Evolutionary conservation across 352 stramenopile species (phyloP).

Genomic region (Globisporangium middletonii): DNA sequence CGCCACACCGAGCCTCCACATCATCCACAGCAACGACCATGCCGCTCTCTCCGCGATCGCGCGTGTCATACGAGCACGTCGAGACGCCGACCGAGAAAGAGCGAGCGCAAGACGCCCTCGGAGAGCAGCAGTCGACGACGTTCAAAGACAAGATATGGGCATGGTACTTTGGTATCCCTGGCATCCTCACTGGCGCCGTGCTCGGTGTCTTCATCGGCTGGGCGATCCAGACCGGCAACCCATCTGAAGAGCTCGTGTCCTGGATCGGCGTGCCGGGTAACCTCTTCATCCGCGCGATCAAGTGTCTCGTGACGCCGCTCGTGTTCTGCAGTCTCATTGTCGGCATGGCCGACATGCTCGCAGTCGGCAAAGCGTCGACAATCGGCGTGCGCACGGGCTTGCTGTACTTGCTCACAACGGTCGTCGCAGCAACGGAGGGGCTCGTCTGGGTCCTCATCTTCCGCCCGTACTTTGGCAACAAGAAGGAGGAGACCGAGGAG

Average conservation of each 20-base stretch:
- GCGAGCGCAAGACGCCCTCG: background rate
- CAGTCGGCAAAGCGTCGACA: slow-evolving; percentile 24
- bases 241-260: slow-evolving; percentile 13
- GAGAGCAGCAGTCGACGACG: background rate
- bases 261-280: slow-evolving; percentile 33
- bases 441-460: slow-evolving; percentile 31
- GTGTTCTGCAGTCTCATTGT: slow-evolving; percentile 22
- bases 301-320: slow-evolving; percentile 22
- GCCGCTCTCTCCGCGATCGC: no score
- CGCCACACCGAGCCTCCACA: no score
- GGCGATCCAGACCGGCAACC: slow-evolving; percentile 11
- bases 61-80: no score
- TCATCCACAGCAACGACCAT: no score
- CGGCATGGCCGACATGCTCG: slow-evolving; percentile 29
- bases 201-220: slow-evolving; percentile 22
- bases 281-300: slow-evolving; percentile 45
- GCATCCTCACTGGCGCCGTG: slow-evolving; percentile 22
- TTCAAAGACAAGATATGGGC: background rate
- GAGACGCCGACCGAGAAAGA: no score
- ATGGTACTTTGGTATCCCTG: slow-evolving; percentile 18
- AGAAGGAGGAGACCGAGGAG: slow-evolving; percentile 5
- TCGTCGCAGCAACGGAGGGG: slow-evolving; percentile 22
- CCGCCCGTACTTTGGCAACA: slow-evolving; percentile 21
- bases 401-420: slow-evolving; percentile 31
- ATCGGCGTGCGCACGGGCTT: slow-evolving; percentile 24